A percentile compares a stretch with the other conserved stretches of the same genome.
These are phyloP conservation scores for Rhizophagus sp. DNA, from an alignment of 192 early-diverging fungal species.

Conservation along the genomic window DNA sequence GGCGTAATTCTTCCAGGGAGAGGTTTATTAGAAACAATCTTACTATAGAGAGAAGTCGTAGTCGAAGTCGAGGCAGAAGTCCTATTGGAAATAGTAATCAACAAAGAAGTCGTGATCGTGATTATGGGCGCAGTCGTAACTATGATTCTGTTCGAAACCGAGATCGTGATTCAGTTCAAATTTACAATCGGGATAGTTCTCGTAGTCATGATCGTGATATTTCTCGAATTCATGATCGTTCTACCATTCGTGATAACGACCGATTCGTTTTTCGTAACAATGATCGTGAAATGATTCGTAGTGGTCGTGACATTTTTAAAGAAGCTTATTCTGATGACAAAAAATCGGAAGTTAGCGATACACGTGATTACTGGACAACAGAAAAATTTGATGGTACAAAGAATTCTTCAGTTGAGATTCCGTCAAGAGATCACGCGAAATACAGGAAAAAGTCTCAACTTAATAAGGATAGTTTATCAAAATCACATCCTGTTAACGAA, in stretches of 20 bases:
- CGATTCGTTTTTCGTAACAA: background rate
- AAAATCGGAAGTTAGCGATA: background rate
- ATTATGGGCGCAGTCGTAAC: background rate
- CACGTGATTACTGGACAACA: background rate
- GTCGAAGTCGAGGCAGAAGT: constrained; percentile 19
- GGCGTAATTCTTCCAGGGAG: constrained; percentile 15
- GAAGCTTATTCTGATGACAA: background rate
- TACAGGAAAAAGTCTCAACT: background rate
- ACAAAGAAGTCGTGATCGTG: constrained; percentile 8
- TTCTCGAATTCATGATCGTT: background rate
- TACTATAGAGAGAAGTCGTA: background rate
- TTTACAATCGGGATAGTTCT: background rate
- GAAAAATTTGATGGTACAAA: background rate
- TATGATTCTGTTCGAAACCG: constrained; percentile 5
- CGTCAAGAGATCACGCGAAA: background rate
- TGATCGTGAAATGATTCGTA: background rate
- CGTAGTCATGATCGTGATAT: constrained; percentile 9
- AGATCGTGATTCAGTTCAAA: constrained; percentile 2
- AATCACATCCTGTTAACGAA: background rate
- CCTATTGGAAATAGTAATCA: background rate
- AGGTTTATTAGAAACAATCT: background rate
- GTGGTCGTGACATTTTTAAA: background rate
- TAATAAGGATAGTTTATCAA: background rate
- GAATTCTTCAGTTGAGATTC: background rate
- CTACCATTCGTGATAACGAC: background rate